phyloP scores from a whole-genome alignment of 352 stramenopile species.

The Phytophthora syringae region DNA sequence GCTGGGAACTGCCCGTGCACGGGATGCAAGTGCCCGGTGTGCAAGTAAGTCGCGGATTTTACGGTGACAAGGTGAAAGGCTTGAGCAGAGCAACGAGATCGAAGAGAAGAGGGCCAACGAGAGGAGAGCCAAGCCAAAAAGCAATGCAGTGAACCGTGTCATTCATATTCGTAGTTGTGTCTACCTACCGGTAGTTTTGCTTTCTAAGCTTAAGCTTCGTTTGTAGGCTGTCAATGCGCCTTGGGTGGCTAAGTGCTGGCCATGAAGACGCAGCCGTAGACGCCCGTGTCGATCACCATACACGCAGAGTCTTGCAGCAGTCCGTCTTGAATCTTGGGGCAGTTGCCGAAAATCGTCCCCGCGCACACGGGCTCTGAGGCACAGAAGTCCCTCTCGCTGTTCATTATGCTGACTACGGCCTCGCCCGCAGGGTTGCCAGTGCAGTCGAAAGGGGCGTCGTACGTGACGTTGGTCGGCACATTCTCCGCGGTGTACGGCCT shows the following conservation, averaged over 20 bases:
- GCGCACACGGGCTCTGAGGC: constrained; percentile 36
- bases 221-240: not conserved
- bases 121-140: not conserved
- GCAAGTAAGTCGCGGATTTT: constrained; percentile 9
- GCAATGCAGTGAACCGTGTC: not conserved
- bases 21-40: constrained; percentile 24
- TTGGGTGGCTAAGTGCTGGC: constrained; percentile 28
- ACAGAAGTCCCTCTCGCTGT: constrained; percentile 25
- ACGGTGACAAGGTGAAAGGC: not conserved
- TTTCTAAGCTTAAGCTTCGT: no score
- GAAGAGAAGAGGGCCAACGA: no score
- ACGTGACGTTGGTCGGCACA: constrained; percentile 28
- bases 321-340: constrained; percentile 36
- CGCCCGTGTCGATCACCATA: constrained; percentile 32
- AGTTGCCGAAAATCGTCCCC: constrained; percentile 42
- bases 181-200: no score
- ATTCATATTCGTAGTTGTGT: constrained; percentile 15
- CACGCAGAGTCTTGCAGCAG: constrained; percentile 38
- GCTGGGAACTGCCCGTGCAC: constrained; percentile 27
- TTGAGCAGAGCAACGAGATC: not conserved
- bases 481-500: constrained; percentile 40
- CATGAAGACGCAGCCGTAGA: constrained; percentile 50
- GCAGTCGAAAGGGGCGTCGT: constrained; percentile 34
- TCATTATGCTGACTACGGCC: constrained; percentile 37
- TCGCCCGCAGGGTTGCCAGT: constrained; percentile 34